Conservation (phyloP, 768 basidiomycete genomes). For the Termitomyces sp. region DNA sequence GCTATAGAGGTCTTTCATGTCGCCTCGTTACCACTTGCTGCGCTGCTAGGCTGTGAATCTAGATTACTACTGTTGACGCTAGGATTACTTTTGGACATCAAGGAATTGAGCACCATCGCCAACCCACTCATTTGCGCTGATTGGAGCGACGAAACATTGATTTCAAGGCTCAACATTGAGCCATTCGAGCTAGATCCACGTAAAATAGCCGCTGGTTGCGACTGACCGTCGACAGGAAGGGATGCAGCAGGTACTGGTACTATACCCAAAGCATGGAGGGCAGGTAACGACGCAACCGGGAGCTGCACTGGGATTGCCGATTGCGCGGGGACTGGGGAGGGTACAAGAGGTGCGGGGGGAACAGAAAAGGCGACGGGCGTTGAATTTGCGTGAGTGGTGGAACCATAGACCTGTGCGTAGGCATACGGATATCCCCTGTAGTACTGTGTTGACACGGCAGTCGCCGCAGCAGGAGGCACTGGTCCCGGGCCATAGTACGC, state of each 20-base stretch:
- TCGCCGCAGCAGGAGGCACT: constrained; percentile 22
- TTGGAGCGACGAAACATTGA: constrained; percentile 72
- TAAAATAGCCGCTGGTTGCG: constrained; percentile 72
- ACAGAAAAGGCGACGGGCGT: constrained; percentile 31
- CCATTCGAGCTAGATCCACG: constrained; percentile 69
- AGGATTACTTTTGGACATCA: constrained; percentile 46
- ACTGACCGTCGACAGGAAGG: constrained; percentile 46
- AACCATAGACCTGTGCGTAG: constrained; percentile 56
- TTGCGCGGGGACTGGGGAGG: constrained; percentile 19
- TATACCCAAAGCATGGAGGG: constrained; percentile 70
- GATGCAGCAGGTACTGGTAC: constrained; percentile 59
- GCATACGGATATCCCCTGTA: constrained; percentile 64
- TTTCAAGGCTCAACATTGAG: constrained; percentile 68
- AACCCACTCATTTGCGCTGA: constrained; percentile 74
- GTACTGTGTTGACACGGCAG: constrained; percentile 44
- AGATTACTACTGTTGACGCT: not conserved
- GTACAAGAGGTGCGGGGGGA: constrained; percentile 21
- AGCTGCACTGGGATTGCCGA: constrained; percentile 65
- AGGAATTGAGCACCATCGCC: constrained; percentile 63
- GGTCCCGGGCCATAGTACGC: constrained; percentile 29
- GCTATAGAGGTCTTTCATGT: not conserved
- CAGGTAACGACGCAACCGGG: constrained; percentile 58
- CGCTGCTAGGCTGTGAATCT: not conserved
- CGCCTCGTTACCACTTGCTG: not conserved
- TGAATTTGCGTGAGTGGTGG: constrained; percentile 20